Percentiles rank a stretch among this genome's conserved stretches.
Evolutionary conservation across 1,284 basidiomycete species (phyloP).

Genomic region (Puccinia triticina): DNA sequence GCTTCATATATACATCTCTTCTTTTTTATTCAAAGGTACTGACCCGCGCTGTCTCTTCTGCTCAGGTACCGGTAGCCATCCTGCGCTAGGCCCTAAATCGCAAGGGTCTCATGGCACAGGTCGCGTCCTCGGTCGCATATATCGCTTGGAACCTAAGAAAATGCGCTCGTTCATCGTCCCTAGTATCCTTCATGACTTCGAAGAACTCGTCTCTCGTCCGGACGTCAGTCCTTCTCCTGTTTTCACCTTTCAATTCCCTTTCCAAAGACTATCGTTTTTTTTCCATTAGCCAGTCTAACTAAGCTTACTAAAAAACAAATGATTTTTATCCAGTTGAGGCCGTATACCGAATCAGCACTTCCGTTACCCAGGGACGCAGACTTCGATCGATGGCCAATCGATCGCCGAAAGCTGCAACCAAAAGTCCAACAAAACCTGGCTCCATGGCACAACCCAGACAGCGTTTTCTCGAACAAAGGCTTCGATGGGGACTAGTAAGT

Average conservation of each 20-base stretch:
- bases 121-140: slow-evolving; percentile 8
- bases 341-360: slow-evolving; percentile 36
- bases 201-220: slow-evolving; percentile 22
- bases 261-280: background rate
- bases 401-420: slow-evolving; percentile 22
- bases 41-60: background rate
- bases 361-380: slow-evolving; percentile 27
- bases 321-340: slow-evolving; percentile 12
- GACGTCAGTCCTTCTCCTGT: slow-evolving; percentile 33
- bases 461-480: slow-evolving; percentile 34
- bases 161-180: slow-evolving; percentile 48
- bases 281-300: too few relatives aligned
- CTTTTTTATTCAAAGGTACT: background rate
- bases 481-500: slow-evolving; percentile 45
- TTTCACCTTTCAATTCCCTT: background rate
- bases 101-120: slow-evolving; percentile 30
- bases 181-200: background rate
- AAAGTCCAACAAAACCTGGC: slow-evolving; percentile 14
- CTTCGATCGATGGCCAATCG: slow-evolving; percentile 29
- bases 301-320: slow-evolving; percentile 6
- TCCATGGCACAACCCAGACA: slow-evolving; percentile 39
- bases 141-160: slow-evolving; percentile 34
- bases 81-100: slow-evolving; percentile 43
- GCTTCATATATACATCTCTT: background rate
- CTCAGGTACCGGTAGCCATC: slow-evolving; percentile 43